Evolutionary conservation across 106 monocot genomes (phyloP).

Genomic region (Posidonia australis): DNA sequence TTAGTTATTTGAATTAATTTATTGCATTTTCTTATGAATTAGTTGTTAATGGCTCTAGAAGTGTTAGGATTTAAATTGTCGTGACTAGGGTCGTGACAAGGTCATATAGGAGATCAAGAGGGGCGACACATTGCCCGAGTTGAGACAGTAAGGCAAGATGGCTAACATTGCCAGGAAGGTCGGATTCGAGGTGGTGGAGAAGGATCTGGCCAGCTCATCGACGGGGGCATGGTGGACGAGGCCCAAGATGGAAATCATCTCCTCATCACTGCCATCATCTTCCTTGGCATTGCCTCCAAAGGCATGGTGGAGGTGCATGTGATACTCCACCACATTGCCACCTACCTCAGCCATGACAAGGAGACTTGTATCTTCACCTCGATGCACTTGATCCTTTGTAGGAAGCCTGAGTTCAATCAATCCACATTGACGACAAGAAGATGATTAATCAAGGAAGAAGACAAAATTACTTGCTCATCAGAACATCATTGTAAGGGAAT

Average conservation of each 20-base stretch:
- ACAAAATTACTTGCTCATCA: no score
- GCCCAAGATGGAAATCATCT: conserved; percentile 80
- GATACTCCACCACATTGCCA: conserved; percentile 72
- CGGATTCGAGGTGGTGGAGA: conserved; percentile 68
- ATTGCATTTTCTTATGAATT: no score
- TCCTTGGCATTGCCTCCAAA: conserved; percentile 58
- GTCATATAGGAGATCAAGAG: conserved; percentile 70
- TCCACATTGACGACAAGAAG: no score
- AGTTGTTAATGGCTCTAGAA: no score
- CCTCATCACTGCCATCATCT: conserved; percentile 35
- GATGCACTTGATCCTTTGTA: conserved; percentile 83
- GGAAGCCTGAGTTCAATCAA: conserved; percentile 20
- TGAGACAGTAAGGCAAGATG: conserved; percentile 51
- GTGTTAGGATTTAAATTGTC: no score
- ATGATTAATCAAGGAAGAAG: no score
- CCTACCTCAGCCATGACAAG: conserved; percentile 47
- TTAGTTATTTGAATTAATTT: no score
- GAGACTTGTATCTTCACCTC: conserved; percentile 78
- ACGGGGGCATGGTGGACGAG: conserved; percentile 78
- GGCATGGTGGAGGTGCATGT: conserved; percentile 79
- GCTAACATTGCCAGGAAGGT: conserved; percentile 37
- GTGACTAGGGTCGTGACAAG: no score
- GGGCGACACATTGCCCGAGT: conserved; percentile 77
- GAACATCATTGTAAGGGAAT: no score
- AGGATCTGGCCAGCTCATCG: conserved; percentile 54